Evolutionary conservation across 208 protist species (phyloP), one percentile per base, ranked within the genome.

Genomic region (Acanthamoeba quina): DNA sequence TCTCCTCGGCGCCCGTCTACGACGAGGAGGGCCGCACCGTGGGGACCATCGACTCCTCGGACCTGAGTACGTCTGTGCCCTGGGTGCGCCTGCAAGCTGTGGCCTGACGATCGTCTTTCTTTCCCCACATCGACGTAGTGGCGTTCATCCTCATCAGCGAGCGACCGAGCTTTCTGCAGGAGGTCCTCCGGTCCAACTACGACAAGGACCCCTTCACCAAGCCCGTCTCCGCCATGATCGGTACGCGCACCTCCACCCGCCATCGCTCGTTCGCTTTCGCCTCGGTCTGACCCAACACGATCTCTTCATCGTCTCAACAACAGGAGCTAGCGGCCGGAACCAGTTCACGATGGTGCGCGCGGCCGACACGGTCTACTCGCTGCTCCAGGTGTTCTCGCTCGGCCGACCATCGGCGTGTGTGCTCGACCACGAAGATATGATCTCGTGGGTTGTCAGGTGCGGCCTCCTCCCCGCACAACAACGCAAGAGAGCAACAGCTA

Each of bases 181-280:
- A 91, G 58, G 85, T 91, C 10, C 85, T 91, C 29, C 56, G 64
- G 1, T 76, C 85, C 34, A 68, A 34, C 85, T 91, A 91, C 64
- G 85, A 91, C 34, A 91, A 91, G 60, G 85, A 91, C 37, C 85
- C 85, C 26, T 91, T 91, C 64, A 91, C 60, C 41, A 91, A 91
- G 47, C 85, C 85, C 2, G 85, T 91, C 7, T 41, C 85, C 9
- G 49, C 56, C 6, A 91, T 91, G 85, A 72, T 91, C 19, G 85
- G 85, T 78, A 9, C 29, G 37, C 52, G 49, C 34, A 2, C 49
- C 74, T 44, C 41, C n/a, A n/a, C n/a, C 15, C 66, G n/a, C 34
- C 15, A 76, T 41, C 7, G 11, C 49, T 54, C 11, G 11, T 11
- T 54, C 11, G 49, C 49, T 54, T 5, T 54, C 49, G 11, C 49